Evolutionary conservation across 768 basidiomycete species (phyloP).

Genomic region (Leucosporidium scottii): DNA sequence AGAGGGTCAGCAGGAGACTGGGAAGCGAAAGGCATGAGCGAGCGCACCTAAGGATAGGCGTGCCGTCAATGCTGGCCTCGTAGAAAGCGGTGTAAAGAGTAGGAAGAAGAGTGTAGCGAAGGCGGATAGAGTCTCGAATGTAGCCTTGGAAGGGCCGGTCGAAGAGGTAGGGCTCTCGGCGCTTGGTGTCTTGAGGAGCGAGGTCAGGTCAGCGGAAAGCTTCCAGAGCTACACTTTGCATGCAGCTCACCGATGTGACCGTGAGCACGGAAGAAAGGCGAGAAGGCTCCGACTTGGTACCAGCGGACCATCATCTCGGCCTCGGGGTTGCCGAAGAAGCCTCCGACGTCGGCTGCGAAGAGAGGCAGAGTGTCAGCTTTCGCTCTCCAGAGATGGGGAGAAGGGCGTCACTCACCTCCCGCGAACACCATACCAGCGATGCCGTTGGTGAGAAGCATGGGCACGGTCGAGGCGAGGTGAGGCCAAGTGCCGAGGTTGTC

Average conservation of each 20-base stretch:
- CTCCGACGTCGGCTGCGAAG: constrained; percentile 85
- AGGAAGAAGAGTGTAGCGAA: constrained; percentile 79
- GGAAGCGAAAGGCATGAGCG: background rate
- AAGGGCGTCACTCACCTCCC: constrained; percentile 59
- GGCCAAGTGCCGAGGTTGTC: constrained; percentile 98
- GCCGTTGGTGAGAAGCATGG: constrained; percentile 83
- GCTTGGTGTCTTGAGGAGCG: constrained; percentile 89
- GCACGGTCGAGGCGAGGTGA: constrained; percentile 85
- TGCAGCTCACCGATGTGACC: background rate
- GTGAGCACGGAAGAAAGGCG: constrained; percentile 97
- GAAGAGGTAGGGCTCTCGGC: constrained; percentile 87
- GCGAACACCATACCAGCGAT: constrained; percentile 86
- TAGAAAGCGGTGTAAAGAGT: constrained; percentile 98
- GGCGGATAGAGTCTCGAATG: constrained; percentile 64
- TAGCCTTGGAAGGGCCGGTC: constrained; percentile 84
- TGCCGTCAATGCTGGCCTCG: constrained; percentile 70
- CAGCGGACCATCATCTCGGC: constrained; percentile 92
- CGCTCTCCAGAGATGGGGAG: background rate
- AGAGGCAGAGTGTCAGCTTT: constrained; percentile 9
- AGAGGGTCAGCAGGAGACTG: background rate
- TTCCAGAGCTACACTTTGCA: too few relatives aligned
- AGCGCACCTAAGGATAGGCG: constrained; percentile 57
- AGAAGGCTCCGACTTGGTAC: constrained; percentile 93
- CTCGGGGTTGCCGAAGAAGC: constrained; percentile 95
- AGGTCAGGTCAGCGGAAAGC: constrained; percentile 37